Percentiles rank a stretch among this genome's conserved stretches.
Conservation (phyloP, 176 grass and related monocot species). For the Carex littledalei region DNA sequence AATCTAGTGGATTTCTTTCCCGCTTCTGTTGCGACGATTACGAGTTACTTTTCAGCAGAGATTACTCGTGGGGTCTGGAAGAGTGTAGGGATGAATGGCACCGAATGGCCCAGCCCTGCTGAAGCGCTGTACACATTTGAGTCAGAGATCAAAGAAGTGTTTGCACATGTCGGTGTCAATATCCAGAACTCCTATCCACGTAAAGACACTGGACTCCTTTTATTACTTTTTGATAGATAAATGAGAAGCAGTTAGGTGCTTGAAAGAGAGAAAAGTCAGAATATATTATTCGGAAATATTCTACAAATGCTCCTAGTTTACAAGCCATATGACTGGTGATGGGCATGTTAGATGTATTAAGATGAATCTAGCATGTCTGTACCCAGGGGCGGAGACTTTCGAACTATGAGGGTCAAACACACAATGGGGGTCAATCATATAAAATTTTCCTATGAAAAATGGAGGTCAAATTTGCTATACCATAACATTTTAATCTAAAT, state of each 20-base stretch:
- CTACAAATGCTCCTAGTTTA: not conserved
- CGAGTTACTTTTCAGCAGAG: slow-evolving; percentile 73
- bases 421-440: too few species aligned
- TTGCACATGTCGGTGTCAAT: slow-evolving; percentile 53
- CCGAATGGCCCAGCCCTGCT: slow-evolving; percentile 70
- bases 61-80: slow-evolving; percentile 86
- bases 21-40: slow-evolving; percentile 63
- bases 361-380: not conserved
- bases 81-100: slow-evolving; percentile 64
- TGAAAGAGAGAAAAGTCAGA: not conserved
- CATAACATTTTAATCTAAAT: too few species aligned
- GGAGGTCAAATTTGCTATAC: too few species aligned
- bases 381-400: not conserved
- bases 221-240: not conserved
- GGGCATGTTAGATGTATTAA: not conserved
- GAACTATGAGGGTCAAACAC: too few species aligned
- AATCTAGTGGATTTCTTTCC: slow-evolving; percentile 68
- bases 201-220: not conserved
- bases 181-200: slow-evolving; percentile 44
- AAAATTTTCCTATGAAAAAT: too few species aligned
- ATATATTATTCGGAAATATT: not conserved
- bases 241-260: not conserved
- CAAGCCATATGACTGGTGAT: not conserved
- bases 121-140: slow-evolving; percentile 44
- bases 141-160: slow-evolving; percentile 61